Conservation (phyloP, 139 green algal genomes). For the Closterium sp. region DNA sequence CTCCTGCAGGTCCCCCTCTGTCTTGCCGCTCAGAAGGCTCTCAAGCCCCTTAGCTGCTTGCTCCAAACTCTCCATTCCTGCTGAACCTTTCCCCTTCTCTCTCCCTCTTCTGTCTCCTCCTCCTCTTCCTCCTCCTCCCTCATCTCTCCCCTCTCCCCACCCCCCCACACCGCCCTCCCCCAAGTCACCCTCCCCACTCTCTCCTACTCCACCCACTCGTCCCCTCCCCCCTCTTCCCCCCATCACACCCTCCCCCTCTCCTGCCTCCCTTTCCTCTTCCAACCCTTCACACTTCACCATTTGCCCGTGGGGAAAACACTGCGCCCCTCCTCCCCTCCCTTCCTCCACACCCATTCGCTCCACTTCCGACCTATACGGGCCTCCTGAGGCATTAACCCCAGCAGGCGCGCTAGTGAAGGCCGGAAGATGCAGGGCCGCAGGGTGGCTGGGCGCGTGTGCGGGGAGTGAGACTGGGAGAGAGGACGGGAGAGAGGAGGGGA, state of each 20-base stretch:
- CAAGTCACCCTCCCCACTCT: background rate
- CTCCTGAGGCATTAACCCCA: background rate
- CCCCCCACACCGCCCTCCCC: background rate
- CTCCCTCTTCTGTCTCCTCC: too few relatives aligned
- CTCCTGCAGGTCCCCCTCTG: background rate
- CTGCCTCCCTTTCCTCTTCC: background rate
- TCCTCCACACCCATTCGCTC: background rate
- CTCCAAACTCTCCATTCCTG: background rate
- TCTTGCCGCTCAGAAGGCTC: background rate
- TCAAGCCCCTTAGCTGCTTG: background rate
- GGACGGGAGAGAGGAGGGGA: background rate
- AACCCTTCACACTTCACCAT: background rate
- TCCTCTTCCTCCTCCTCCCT: too few relatives aligned
- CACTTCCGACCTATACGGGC: background rate
- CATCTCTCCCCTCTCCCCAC: background rate
- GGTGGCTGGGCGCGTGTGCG: background rate
- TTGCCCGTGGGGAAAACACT: background rate
- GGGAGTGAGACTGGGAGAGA: background rate
- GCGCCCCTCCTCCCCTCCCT: background rate
- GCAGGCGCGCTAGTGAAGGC: background rate
- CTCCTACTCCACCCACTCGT: background rate
- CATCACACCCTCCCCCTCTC: background rate
- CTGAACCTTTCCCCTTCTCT: background rate
- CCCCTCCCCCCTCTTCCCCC: background rate
- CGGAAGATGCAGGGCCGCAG: background rate